A percentile compares a stretch with the other conserved stretches of the same genome.
phyloP scores from a whole-genome alignment of 163 green algal species.

The Prototheca wickerhamii region DNA sequence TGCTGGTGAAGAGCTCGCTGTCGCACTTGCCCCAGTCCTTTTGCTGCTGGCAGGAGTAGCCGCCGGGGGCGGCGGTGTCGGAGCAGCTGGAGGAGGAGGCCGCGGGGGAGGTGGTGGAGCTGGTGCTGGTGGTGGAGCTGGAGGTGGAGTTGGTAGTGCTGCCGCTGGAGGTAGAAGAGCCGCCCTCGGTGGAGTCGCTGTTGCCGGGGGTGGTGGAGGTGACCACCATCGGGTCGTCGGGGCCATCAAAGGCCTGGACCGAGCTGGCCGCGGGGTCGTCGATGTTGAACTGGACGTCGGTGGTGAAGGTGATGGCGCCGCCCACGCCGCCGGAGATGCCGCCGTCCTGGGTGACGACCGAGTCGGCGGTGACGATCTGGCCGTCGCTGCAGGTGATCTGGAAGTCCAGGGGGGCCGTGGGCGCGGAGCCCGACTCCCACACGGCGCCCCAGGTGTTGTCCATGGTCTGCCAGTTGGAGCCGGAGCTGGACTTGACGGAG shows the following conservation, averaged over 20 bases:
- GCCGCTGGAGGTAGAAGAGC: not conserved
- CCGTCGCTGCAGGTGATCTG: constrained; percentile 18
- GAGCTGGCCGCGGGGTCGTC: constrained; percentile 13
- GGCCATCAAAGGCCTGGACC: constrained; percentile 17
- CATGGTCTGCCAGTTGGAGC: constrained; percentile 26
- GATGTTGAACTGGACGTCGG: constrained; percentile 38
- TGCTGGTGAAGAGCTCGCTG: not conserved
- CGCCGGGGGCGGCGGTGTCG: constrained; percentile 1
- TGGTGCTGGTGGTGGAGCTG: not conserved
- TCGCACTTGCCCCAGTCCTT: too few relatives aligned
- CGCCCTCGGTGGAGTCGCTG: not conserved
- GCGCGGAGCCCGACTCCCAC: constrained; percentile 33
- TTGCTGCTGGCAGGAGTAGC: too few relatives aligned
- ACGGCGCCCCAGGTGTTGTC: constrained; percentile 40
- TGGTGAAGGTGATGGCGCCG: constrained; percentile 12
- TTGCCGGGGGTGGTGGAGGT: constrained; percentile 22
- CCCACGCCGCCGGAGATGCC: constrained; percentile 10
- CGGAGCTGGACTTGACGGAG: constrained; percentile 23
- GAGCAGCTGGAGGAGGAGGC: constrained; percentile 2
- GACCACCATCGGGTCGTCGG: constrained; percentile 23
- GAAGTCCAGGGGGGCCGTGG: constrained; percentile 21
- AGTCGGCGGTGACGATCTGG: constrained; percentile 20
- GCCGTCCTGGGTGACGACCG: constrained; percentile 25
- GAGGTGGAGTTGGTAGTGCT: not conserved
- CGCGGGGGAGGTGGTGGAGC: not conserved